Evolutionary conservation across 2,329 filamentous ascomycete genomes (phyloP).

Genomic region (Neocucurbitaria cava): DNA sequence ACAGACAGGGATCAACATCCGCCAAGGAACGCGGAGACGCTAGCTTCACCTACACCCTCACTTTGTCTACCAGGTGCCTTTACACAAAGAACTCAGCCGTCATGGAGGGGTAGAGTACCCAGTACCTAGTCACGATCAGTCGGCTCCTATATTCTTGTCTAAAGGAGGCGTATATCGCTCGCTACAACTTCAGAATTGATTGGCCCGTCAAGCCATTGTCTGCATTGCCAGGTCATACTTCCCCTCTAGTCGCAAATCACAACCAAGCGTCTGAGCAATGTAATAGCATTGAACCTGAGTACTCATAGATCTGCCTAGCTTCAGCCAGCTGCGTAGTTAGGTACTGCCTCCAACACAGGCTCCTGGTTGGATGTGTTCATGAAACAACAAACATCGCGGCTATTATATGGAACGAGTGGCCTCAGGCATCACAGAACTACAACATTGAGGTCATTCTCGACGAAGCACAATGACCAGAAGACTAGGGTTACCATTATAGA

Average conservation of each 20-base stretch:
- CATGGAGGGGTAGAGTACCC: neutral
- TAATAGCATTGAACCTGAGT: no score
- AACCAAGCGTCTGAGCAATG: no score
- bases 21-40: constrained; percentile 4
- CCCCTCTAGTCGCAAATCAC: neutral
- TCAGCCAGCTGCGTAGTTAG: no score
- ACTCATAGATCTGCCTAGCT: neutral
- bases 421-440: no score
- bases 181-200: neutral
- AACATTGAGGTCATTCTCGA: neutral
- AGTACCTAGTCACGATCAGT: neutral
- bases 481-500: neutral
- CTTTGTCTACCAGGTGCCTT: neutral
- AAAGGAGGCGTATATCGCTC: neutral
- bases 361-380: no score
- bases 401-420: no score
- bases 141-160: neutral
- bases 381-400: no score
- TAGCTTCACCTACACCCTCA: neutral
- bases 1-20: constrained; percentile 17
- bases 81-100: neutral
- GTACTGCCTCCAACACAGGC: no score
- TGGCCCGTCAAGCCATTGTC: neutral
- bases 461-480: neutral
- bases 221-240: constrained; percentile 2